Evolutionary conservation across 306 rosid species (phyloP).

Genomic region (Quercus gilva): DNA sequence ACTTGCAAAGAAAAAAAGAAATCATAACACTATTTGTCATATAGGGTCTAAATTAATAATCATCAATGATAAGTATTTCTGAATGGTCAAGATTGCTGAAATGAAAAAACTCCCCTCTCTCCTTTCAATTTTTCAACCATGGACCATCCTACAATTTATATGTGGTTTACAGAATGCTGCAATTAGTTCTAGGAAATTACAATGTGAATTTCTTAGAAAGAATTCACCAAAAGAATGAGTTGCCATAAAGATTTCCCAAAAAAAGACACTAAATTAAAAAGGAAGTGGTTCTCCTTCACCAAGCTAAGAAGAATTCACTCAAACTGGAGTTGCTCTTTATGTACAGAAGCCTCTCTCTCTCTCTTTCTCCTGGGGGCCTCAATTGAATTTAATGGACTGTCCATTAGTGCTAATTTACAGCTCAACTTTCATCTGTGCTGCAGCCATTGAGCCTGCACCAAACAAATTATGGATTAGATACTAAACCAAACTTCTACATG

Average conservation of each 20-base stretch:
- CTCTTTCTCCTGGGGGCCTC: constrained; percentile 19
- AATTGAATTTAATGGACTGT: constrained; percentile 24
- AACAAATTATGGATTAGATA: constrained; percentile 1
- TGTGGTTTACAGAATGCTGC: constrained; percentile 8
- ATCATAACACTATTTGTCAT: background rate
- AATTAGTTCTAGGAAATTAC: constrained; percentile 39
- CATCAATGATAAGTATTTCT: constrained; percentile 18
- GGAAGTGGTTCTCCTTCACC: constrained; percentile 27
- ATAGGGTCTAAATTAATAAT: constrained; percentile 7
- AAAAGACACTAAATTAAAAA: constrained; percentile 10
- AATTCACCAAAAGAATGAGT: constrained; percentile 52
- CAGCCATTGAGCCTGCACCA: constrained; percentile 37
- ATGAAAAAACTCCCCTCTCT: constrained; percentile 18
- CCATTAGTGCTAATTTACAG: constrained; percentile 16
- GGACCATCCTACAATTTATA: constrained; percentile 8
- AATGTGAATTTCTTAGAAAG: constrained; percentile 33
- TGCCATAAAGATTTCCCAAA: constrained; percentile 24
- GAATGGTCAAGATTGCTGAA: constrained; percentile 29
- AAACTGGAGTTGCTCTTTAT: constrained; percentile 33
- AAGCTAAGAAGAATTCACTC: constrained; percentile 25
- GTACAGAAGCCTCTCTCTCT: constrained; percentile 39
- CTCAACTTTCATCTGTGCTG: constrained; percentile 52
- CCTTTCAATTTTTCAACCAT: background rate
- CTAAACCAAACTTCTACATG: background rate
- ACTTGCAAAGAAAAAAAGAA: background rate